These are phyloP conservation scores for Oxyria digyna DNA, from an alignment of 148 eudicot species.

Conservation along the genomic window DNA sequence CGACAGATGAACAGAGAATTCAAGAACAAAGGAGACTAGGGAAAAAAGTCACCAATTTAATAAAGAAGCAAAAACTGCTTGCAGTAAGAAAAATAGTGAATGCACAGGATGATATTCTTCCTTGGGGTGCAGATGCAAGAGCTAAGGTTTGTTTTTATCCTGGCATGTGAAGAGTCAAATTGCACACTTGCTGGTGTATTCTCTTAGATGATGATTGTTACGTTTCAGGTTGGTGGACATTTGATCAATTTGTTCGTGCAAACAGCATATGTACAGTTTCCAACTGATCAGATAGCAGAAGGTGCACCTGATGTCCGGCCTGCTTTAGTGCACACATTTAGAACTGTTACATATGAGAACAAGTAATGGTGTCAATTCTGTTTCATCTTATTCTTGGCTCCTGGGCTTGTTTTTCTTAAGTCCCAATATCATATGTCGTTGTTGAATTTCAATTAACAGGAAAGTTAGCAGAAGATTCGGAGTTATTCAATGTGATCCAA, in stretches of 20 bases:
- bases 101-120: conserved; percentile 37
- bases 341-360: conserved; percentile 32
- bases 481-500: conserved; percentile 77
- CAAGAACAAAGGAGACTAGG: conserved; percentile 39
- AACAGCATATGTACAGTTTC: conserved; percentile 76
- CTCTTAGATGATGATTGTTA: background rate
- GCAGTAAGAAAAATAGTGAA: conserved; percentile 47
- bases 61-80: conserved; percentile 70
- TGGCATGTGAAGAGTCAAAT: background rate
- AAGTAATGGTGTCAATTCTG: conserved; percentile 26
- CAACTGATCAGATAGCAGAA: conserved; percentile 46
- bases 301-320: conserved; percentile 77
- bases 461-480: conserved; percentile 53
- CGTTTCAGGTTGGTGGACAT: conserved; percentile 75
- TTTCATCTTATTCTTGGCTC: background rate
- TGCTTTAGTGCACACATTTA: conserved; percentile 61
- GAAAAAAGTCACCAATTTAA: conserved; percentile 45
- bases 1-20: conserved; percentile 21
- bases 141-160: conserved; percentile 54
- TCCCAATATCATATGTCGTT: conserved; percentile 1
- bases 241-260: conserved; percentile 71
- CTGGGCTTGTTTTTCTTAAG: background rate
- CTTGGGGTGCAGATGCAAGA: conserved; percentile 67
- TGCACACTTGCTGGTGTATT: background rate
- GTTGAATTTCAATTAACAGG: conserved; percentile 30